phyloP scores from a whole-genome alignment of 371 early-diverging fungal genomes.

The Mortierella sp. region DNA sequence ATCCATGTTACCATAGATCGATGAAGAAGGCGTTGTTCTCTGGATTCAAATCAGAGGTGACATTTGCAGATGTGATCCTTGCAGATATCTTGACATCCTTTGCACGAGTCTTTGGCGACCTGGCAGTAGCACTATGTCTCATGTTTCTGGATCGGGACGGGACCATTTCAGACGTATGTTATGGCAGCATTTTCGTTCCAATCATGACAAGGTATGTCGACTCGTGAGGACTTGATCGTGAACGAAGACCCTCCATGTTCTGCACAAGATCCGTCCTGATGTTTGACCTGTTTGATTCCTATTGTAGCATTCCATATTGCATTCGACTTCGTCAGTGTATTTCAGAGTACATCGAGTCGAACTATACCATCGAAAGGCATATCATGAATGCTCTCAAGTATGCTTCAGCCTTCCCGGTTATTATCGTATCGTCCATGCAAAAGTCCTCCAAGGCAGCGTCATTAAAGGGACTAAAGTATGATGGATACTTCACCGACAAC shows the following conservation, averaged over 20 bases:
- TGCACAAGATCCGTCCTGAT: too few species aligned
- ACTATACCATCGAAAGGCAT: slow-evolving; percentile 66
- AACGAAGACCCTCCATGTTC: not conserved
- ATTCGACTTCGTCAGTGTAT: slow-evolving; percentile 91
- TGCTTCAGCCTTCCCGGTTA: slow-evolving; percentile 86
- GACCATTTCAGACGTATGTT: slow-evolving; percentile 56
- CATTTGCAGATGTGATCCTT: slow-evolving; percentile 86
- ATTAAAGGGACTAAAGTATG: slow-evolving; percentile 17
- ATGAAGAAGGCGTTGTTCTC: slow-evolving; percentile 57
- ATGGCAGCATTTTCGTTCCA: slow-evolving; percentile 64
- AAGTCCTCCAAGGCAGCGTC: slow-evolving; percentile 59
- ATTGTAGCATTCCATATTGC: slow-evolving; percentile 78
- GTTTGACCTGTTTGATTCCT: slow-evolving; percentile 1
- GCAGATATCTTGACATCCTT: slow-evolving; percentile 95
- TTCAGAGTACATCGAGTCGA: slow-evolving; percentile 73
- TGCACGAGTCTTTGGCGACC: slow-evolving; percentile 87
- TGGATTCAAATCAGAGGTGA: slow-evolving; percentile 67
- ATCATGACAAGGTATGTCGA: slow-evolving; percentile 65
- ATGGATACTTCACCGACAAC: slow-evolving; percentile 38
- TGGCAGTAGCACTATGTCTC: slow-evolving; percentile 68
- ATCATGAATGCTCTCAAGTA: slow-evolving; percentile 91
- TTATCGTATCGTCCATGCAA: slow-evolving; percentile 76
- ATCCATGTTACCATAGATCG: slow-evolving; percentile 23
- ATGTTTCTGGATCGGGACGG: slow-evolving; percentile 56
- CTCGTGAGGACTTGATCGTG: not conserved